Conservation (phyloP, 2,329 filamentous ascomycete genomes). For the Fusarium cyanostomum region DNA sequence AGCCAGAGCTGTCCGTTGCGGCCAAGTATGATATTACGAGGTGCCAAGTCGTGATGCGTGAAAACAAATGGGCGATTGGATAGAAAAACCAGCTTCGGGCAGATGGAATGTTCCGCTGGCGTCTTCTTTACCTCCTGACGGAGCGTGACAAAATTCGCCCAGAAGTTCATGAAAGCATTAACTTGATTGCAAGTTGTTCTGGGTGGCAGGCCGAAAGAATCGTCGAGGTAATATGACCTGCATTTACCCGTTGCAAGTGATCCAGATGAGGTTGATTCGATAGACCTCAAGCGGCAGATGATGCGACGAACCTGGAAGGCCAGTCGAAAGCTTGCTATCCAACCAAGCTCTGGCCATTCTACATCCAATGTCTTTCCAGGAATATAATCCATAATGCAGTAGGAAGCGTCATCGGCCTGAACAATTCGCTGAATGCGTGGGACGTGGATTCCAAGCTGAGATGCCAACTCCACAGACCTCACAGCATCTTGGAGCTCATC, state of each 20-base stretch:
- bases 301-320: conserved; percentile 20
- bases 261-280: conserved; percentile 1
- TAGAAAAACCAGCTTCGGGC: conserved; percentile 1
- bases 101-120: conserved; percentile 7
- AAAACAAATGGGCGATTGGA: conserved; percentile 13
- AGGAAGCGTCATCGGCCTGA: background rate
- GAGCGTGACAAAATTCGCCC: conserved; percentile 12
- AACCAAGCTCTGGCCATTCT: conserved; percentile 13
- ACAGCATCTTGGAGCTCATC: conserved; percentile 11
- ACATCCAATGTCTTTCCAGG: conserved; percentile 5
- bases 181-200: conserved; percentile 7
- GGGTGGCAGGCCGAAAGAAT: conserved; percentile 14
- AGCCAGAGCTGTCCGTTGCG: conserved; percentile 14
- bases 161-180: conserved; percentile 22
- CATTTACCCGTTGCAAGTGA: conserved; percentile 20
- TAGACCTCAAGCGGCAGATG: conserved; percentile 16
- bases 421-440: conserved; percentile 11
- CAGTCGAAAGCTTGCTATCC: conserved; percentile 14
- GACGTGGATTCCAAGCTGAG: conserved; percentile 13
- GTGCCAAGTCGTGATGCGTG: conserved; percentile 25
- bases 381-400: conserved; percentile 22
- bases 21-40: conserved; percentile 30
- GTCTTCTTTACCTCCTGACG: conserved; percentile 19
- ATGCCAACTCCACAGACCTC: conserved; percentile 11
- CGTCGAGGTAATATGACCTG: conserved; percentile 15